Evolutionary conservation across 768 basidiomycete species (phyloP).

Genomic region (Mycena kentingensis): DNA sequence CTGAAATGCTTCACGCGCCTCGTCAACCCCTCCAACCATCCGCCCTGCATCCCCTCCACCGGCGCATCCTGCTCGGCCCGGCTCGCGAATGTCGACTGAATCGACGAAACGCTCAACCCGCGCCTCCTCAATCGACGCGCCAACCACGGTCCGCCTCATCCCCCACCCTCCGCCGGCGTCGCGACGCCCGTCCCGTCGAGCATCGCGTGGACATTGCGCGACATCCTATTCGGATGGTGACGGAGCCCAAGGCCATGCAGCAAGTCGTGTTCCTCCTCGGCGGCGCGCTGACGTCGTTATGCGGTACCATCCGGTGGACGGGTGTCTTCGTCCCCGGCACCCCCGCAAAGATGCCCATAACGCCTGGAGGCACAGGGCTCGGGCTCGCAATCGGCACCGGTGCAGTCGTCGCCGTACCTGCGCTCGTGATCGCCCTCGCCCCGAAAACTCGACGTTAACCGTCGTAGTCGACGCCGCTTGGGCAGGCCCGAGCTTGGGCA

Average conservation of each 20-base stretch:
- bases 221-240: conserved; percentile 39
- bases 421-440: conserved; percentile 58
- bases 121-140: conserved; percentile 72
- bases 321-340: conserved; percentile 55
- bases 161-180: conserved; percentile 31
- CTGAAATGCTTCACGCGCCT: conserved; percentile 54
- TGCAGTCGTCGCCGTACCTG: conserved; percentile 15
- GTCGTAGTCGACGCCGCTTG: conserved; percentile 87
- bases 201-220: conserved; percentile 77
- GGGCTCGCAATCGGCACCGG: conserved; percentile 50
- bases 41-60: conserved; percentile 44
- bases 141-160: conserved; percentile 54
- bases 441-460: conserved; percentile 95
- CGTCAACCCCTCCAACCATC: conserved; percentile 54
- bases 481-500: conserved; percentile 82
- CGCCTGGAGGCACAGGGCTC: conserved; percentile 32
- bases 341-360: conserved; percentile 94
- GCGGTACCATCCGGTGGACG: conserved; percentile 85
- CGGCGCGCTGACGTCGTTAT: conserved; percentile 58
- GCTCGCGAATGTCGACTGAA: conserved; percentile 78
- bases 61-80: conserved; percentile 25
- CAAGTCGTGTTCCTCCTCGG: conserved; percentile 22
- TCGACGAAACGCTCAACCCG: conserved; percentile 90
- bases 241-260: conserved; percentile 12
- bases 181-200: conserved; percentile 50